These are phyloP conservation scores for Rhizopogon vulgaris DNA, from an alignment of 768 basidiomycete genomes.

Conservation along the genomic window DNA sequence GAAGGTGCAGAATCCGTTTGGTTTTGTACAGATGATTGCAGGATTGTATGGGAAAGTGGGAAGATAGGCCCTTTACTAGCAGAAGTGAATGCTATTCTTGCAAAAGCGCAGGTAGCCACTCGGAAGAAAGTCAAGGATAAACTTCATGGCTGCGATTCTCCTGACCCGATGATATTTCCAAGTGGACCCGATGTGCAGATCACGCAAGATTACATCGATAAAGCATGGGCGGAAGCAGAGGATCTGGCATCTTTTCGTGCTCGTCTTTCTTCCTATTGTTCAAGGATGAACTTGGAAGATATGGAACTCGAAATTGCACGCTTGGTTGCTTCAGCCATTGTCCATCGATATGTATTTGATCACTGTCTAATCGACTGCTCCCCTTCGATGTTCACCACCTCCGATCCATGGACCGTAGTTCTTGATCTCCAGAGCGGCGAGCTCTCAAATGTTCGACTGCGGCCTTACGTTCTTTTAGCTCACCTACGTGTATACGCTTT, in stretches of 20 bases:
- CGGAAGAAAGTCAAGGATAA: conserved; percentile 19
- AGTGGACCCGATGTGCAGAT: conserved; percentile 15
- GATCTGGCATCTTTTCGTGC: conserved; percentile 18
- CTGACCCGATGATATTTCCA: conserved; percentile 4
- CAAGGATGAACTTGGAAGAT: conserved; percentile 35
- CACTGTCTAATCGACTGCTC: conserved; percentile 7
- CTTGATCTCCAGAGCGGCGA: conserved; percentile 57
- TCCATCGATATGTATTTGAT: conserved; percentile 32
- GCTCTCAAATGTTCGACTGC: conserved; percentile 35
- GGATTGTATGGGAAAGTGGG: conserved; percentile 35
- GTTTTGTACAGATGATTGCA: conserved; percentile 52
- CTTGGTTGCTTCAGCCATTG: conserved; percentile 46
- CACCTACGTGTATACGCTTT: conserved; percentile 52
- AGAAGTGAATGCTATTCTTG: conserved; percentile 29
- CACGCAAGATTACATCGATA: conserved; percentile 36
- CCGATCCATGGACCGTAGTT: conserved; percentile 39
- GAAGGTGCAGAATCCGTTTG: conserved; percentile 37
- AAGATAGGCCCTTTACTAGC: conserved; percentile 26
- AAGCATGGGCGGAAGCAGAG: conserved; percentile 41
- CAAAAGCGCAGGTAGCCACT: conserved; percentile 25
- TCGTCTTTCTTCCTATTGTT: conserved; percentile 17
- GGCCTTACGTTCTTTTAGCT: conserved; percentile 46
- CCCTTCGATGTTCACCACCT: conserved; percentile 1
- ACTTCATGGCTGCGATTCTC: not conserved
- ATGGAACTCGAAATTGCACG: conserved; percentile 55